Percentiles rank a stretch among this genome's conserved stretches.
Conservation (phyloP, 345 rosid species). For the Eucalyptus dawsonii region DNA sequence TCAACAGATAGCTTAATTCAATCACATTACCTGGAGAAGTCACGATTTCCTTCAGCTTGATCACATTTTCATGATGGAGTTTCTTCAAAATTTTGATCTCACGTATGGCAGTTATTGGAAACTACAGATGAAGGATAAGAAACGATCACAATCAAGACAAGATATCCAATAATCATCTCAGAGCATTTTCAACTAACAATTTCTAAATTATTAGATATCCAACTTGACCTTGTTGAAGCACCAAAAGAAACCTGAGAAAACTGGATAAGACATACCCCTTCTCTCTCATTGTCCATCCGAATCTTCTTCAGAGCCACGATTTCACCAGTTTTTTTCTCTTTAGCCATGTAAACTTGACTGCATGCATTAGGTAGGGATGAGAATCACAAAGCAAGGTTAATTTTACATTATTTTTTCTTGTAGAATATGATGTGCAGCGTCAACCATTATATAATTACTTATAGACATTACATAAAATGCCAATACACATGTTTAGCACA, state of each 20-base stretch:
- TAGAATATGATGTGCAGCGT: neutral
- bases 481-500: neutral
- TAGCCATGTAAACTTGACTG: constrained; percentile 98
- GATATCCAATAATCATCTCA: neutral
- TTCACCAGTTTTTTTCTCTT: constrained; percentile 78
- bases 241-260: neutral
- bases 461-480: neutral
- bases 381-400: neutral
- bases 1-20: neutral
- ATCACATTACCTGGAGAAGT: constrained; percentile 49
- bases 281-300: constrained; percentile 96
- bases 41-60: constrained; percentile 65
- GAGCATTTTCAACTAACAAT: neutral
- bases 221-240: neutral
- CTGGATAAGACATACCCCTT: constrained; percentile 49
- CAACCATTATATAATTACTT: neutral
- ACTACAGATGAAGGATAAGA: constrained; percentile 16
- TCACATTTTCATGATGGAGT: constrained; percentile 60
- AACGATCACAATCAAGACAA: neutral
- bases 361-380: neutral
- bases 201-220: neutral
- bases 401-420: neutral
- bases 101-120: constrained; percentile 73
- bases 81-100: constrained; percentile 76
- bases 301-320: constrained; percentile 92